Base-by-base conservation (phyloP, 2,329 filamentous ascomycete species). In the Penicillium sp. region DNA sequence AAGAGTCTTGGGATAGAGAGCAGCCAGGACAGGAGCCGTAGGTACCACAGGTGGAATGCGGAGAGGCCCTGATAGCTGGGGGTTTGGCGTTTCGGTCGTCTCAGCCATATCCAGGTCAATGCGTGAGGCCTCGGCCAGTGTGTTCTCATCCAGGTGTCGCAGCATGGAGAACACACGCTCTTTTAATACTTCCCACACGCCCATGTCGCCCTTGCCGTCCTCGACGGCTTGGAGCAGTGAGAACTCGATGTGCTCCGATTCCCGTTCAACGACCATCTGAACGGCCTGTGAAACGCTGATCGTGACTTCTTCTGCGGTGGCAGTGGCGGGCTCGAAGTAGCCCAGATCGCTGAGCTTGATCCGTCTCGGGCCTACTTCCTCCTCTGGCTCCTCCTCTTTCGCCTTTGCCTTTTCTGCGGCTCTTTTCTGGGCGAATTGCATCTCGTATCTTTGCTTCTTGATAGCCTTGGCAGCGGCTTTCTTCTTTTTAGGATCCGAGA, bases 1-100 rank as follows among this genome's bases (percentile, higher is more conserved):
- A 16, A 77, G 71, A 18, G 72, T 68, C n/a, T 65, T 66, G 4
- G 75, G 74, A 58, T 79, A 80, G 9, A 76, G 62, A n/a, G 61
- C 62, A 4, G 64, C 63, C 18, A 77, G 62, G 21, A 77, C 66
- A 0, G 64, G 59, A 32, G 69, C 61, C 7, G 65, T 52, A 8
- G 73, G 69, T 10, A 75, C 63, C 13, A 60, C 55, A 2, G 57
- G 39, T 1, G 71, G 73, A n/a, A 76, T 67, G 5, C 68, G 54
- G n/a, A 75, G 54, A 44, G 57, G 58, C 14, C 49, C 48, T 38
- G 54, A 22, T 27, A 49, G 34, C 8, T 18, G 29, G 5, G 44
- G 32, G 18, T 7, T 10, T 8, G 49, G 4, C 24, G 22, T 27
- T 21, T 39, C 42, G 32, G 42, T 21, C 32, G 43, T 34, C 13